phyloP scores from a whole-genome alignment of 2,329 filamentous ascomycete genomes.

The Cytospora chrysosperma region DNA sequence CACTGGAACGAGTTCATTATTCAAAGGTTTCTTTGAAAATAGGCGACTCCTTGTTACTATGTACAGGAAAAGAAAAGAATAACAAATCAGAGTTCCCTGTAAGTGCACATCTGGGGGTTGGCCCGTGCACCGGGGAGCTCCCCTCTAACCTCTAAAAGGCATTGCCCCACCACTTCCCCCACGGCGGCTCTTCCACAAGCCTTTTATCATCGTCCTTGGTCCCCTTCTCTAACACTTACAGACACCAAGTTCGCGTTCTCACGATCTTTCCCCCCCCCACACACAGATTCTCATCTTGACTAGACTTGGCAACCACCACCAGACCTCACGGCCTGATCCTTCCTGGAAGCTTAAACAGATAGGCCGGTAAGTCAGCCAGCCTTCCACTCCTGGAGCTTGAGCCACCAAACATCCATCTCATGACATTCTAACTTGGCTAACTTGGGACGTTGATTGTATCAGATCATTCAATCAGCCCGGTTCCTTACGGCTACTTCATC shows the following conservation, averaged over 20 bases:
- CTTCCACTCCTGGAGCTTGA: neutral
- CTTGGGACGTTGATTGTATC: neutral
- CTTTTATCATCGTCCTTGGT: constrained; percentile 3
- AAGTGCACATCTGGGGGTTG: neutral
- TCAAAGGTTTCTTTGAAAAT: too few relatives aligned
- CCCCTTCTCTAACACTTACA: constrained; percentile 1
- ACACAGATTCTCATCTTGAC: neutral
- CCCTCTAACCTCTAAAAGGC: constrained; percentile 10
- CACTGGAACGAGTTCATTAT: neutral
- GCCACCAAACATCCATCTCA: neutral
- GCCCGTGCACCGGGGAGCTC: constrained; percentile 7
- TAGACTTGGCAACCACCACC: neutral
- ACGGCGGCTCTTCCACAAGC: constrained; percentile 14
- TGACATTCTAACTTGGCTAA: neutral
- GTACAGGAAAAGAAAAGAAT: neutral
- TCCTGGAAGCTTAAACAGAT: neutral
- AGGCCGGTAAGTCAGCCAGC: neutral
- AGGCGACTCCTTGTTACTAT: too few relatives aligned
- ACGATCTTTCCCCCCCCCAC: neutral
- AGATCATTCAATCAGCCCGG: neutral
- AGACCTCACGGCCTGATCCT: neutral
- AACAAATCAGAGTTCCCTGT: neutral
- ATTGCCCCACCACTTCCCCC: constrained; percentile 22
- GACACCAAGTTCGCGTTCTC: constrained; percentile 11
- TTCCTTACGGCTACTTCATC: neutral